Conservation (phyloP, 805 yeast genomes). For the Millerozyma miso region DNA sequence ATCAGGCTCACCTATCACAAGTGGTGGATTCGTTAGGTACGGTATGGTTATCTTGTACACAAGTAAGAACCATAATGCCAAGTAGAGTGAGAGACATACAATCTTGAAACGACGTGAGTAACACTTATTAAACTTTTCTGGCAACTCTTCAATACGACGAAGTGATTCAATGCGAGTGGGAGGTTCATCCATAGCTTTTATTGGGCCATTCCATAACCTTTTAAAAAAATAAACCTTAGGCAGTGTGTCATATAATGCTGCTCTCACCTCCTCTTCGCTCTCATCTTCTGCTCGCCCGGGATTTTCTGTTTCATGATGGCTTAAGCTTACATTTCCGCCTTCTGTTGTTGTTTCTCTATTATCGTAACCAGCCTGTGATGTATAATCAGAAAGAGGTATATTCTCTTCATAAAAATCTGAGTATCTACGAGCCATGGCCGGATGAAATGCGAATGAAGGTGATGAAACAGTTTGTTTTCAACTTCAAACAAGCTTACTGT, state of each 20-base stretch:
- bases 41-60: slow-evolving; percentile 39
- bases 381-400: not conserved
- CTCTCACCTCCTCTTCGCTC: not conserved
- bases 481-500: too few relatives aligned
- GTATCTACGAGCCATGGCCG: not conserved
- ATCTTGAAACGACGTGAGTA: slow-evolving; percentile 23
- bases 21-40: slow-evolving; percentile 42
- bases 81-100: slow-evolving; percentile 33
- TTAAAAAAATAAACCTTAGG: too few relatives aligned
- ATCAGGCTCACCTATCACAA: slow-evolving; percentile 14
- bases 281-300: not conserved
- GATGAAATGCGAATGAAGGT: not conserved
- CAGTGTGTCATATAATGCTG: not conserved
- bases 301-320: not conserved
- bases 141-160: slow-evolving; percentile 35
- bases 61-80: slow-evolving; percentile 43
- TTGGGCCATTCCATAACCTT: slow-evolving; percentile 55
- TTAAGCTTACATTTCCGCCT: not conserved
- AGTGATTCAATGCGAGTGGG: slow-evolving; percentile 31
- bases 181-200: slow-evolving; percentile 41
- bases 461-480: too few relatives aligned
- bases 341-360: not conserved
- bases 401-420: not conserved
- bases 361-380: not conserved
- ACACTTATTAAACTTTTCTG: slow-evolving; percentile 29